Evolutionary conservation across 139 green algal species (phyloP), one percentile per base, ranked within the genome.

Genomic region (Axilococcus clingmanii): DNA sequence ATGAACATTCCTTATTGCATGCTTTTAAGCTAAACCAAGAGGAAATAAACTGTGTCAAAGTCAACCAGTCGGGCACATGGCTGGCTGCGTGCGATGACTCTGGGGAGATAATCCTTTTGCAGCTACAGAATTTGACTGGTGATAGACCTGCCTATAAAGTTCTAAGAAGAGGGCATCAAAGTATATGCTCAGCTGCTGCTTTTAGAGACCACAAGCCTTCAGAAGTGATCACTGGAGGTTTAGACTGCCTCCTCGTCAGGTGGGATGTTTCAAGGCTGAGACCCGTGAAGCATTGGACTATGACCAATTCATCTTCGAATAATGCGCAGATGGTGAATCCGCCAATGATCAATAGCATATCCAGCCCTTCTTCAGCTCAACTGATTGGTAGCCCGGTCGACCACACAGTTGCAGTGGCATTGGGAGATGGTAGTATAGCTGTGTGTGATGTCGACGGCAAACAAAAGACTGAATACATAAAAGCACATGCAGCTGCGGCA

Each of bases 191-290:
- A 0, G 40, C 46, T 3, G 76, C 78, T 4, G 37, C 53, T 23
- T 86, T 84, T 59, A 58, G 77, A 5, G 36, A 63, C 1, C 56
- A 75, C 59, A 45, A 65, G 22, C 71, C 64, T 23, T 80, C 67
- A 70, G 76, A 86, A 55, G 41, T 86, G n/a, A 29, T 86, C 15
- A 68, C 48, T 4, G 75, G 65, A n/a, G 76, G 76, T 6, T 42
- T 82, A n/a, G 77, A 86, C 59, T 71, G 46, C 25, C 57, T 48
- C 0, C 35, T 85, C 22, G 64, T 80, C 15, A 47, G 57, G 32
- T 86, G 68, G 52, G 68, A 78, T 53, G 63, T 62, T n/a, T 30
- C 9, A 25, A 47, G 32, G 19, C 50, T 68, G 9, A 37, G 37
- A 3, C 27, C 28, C 15, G 20, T 22, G 5, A 28, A 27, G 20